Base-by-base conservation (phyloP, 208 protist genomes). In the Phytomonas serpens region DNA sequence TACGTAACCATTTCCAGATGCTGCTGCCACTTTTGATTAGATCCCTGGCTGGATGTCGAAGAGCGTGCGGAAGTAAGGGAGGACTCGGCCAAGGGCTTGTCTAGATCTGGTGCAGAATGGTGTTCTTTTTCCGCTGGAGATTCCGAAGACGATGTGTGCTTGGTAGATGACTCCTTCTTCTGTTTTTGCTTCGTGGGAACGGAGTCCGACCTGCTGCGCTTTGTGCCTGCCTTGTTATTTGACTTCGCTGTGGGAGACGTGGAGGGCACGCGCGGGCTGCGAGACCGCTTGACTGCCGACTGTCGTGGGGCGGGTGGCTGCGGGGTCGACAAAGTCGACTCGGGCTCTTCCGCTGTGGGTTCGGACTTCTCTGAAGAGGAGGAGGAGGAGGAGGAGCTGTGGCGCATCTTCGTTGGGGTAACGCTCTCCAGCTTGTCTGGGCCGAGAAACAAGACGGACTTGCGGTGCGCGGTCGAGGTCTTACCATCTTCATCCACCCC, bases 371-470 rank as follows among this genome's bases (percentile, higher is more conserved):
- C 32, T 5, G 27, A 30, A 31, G 57, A 6, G 2, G 61, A 69
- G 64, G 69, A 40, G 0, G 68, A 40, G 0, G 68, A 69, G 36
- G 67, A 11, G 11, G 69, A 23, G 42, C 75, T 64, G 61, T 10
- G 38, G 9, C 71, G 70, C n/a, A 61, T 57, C 66, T 77, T 75
- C 10, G 79, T 81, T n/a, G 79, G 79, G 11, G 79, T 84, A 5
- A 80, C 76, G 33, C 68, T 82, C 77, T 81, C 81, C 61, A 85
- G 67, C 67, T 81, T 81, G 61, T 76, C 79, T 31, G 77, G 77
- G 34, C 85, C 84, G 38, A 83, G 76, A 66, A 93, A 93, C 57
- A 65, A 78, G 64, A 93, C 88, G 23, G 88, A 93, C 88, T 93
- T 93, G 63, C 88, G 85, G n/a, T 79, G 19, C 5, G 52, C 2